Percentiles rank a stretch among this genome's conserved stretches.
Conservation (phyloP, 352 stramenopile genomes). For the Globisporangium abappressorium region DNA sequence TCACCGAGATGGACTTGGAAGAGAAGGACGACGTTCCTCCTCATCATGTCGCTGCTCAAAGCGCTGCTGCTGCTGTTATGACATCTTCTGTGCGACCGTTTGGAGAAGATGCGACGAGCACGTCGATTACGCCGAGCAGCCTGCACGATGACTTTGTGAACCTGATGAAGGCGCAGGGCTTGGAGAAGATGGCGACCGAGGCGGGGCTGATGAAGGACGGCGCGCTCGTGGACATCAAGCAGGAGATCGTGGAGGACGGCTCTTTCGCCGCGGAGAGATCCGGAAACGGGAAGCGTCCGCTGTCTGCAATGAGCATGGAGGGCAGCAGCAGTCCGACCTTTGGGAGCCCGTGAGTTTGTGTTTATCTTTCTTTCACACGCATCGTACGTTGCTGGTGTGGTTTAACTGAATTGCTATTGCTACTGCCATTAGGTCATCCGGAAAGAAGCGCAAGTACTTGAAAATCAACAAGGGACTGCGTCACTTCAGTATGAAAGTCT, state of each 20-base stretch:
- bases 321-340: conserved; percentile 43
- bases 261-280: conserved; percentile 9
- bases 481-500: conserved; percentile 96
- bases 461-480: conserved; percentile 92
- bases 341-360: conserved; percentile 50
- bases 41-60: not conserved
- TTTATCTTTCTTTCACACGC: not conserved
- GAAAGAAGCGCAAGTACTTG: conserved; percentile 76
- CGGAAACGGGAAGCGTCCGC: conserved; percentile 23
- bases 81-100: conserved; percentile 26
- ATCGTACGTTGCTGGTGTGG: not conserved
- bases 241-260: conserved; percentile 25
- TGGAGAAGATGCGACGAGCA: conserved; percentile 32
- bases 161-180: conserved; percentile 79
- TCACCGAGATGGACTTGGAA: conserved; percentile 72
- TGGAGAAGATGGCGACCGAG: conserved; percentile 84
- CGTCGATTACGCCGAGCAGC: conserved; percentile 56
- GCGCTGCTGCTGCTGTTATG: not conserved
- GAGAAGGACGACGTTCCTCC: conserved; percentile 49
- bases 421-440: conserved; percentile 33
- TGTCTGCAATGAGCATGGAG: conserved; percentile 25
- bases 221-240: conserved; percentile 55
- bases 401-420: not conserved
- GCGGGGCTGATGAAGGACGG: conserved; percentile 74
- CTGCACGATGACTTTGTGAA: conserved; percentile 87